These are phyloP conservation scores for Podospora conica DNA, from an alignment of 495 filamentous ascomycete genomes.

Conservation along the genomic window DNA sequence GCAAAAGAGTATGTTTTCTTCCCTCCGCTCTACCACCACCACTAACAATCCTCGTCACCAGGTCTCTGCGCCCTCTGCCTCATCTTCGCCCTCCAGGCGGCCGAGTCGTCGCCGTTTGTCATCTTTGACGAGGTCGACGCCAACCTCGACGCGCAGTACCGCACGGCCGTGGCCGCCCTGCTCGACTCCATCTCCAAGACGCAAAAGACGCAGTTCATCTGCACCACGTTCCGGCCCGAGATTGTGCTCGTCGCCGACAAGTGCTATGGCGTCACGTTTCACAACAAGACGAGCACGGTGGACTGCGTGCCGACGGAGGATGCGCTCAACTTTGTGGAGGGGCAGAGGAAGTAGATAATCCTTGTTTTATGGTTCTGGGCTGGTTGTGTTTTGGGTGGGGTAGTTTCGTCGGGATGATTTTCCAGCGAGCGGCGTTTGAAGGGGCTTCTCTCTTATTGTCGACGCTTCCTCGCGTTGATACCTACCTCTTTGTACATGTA, in stretches of 20 bases:
- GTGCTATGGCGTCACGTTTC: conserved; percentile 93
- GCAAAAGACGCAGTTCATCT: conserved; percentile 63
- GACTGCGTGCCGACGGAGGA: conserved; percentile 82
- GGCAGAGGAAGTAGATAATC: conserved; percentile 34
- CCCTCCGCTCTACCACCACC: conserved; percentile 11
- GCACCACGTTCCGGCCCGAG: conserved; percentile 95
- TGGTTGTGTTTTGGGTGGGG: neutral
- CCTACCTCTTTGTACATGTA: neutral
- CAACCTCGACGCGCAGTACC: conserved; percentile 95
- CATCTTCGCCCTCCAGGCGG: conserved; percentile 97
- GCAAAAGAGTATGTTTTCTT: conserved; percentile 72
- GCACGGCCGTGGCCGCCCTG: conserved; percentile 87
- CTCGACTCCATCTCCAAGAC: conserved; percentile 65
- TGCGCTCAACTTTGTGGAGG: conserved; percentile 90
- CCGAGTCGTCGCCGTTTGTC: conserved; percentile 96
- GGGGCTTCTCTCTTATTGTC: neutral
- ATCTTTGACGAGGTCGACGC: conserved; percentile 99
- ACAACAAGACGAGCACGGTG: conserved; percentile 86
- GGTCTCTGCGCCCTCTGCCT: conserved; percentile 91
- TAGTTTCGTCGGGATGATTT: neutral
- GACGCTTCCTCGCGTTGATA: neutral
- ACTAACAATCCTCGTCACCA: conserved; percentile 23
- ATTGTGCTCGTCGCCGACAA: conserved; percentile 94
- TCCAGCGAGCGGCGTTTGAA: neutral
- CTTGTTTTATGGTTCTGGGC: neutral